Evolutionary conservation across 768 basidiomycete genomes (phyloP), one percentile per base, ranked within the genome.

Genomic region (Pleurotus ostreatus): DNA sequence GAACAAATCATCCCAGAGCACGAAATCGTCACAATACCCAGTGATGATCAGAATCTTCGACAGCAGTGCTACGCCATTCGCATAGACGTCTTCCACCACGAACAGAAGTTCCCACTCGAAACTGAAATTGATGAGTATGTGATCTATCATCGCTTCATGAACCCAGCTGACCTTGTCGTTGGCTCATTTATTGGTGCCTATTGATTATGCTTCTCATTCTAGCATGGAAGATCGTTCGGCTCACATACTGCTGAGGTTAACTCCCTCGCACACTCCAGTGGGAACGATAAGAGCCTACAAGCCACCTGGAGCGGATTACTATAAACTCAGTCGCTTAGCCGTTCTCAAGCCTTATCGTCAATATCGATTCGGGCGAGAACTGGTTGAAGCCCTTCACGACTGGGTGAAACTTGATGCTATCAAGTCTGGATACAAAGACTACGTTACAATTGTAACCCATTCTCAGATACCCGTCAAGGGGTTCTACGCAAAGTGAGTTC

Each of bases 401-500:
- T 88, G 83, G 82, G 78, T 80, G 57, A 67, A 66, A 56, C 64
- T 70, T 51, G 76, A 86, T 61, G 80, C 77, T 25, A 61, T 59
- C 34, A 58, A 49, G 58, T 18, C 41, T 40, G 60, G 61, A 56
- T 52, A 61, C 44, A 46, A 59, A 54, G 39, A 59, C 63, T 41
- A 46, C 56, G 16, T 55, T 63, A 30, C 74, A 60, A 74, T 90
- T 56, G 72, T 85, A 51, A 67, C 70, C 51, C 87, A 92, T 69
- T 88, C 91, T 8, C 91, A 93, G 69, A 71, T 92, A 18, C 78
- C 76, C 45, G 88, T 80, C 55, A 85, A 80, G 65, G 78, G 72
- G 5, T 93, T 93, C 70, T 94, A 94, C 68, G 76, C 80, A 67
- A 89, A 80, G 92, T 92, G 71, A 70, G 83, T 73, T 22, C 56